These are phyloP conservation scores for Colletotrichum navitas DNA, from an alignment of 2,329 filamentous ascomycete genomes.

Conservation along the genomic window DNA sequence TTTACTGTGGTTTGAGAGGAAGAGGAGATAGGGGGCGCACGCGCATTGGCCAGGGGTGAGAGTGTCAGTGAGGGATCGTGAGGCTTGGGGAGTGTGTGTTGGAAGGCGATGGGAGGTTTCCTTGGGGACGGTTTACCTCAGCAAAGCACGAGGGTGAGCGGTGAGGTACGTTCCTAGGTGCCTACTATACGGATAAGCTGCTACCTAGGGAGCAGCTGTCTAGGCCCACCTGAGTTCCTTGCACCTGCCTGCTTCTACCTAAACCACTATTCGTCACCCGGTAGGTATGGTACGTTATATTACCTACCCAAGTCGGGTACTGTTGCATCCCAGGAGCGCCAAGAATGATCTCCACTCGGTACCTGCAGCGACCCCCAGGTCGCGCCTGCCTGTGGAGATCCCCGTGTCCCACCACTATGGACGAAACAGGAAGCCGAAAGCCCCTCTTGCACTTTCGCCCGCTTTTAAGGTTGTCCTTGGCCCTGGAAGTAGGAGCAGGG, in stretches of 20 bases:
- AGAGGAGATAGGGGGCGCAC: neutral
- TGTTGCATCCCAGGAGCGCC: slow-evolving; percentile 1
- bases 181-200: no score
- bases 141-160: neutral
- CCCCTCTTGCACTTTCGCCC: slow-evolving; percentile 14
- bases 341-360: slow-evolving; percentile 20
- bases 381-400: slow-evolving; percentile 20
- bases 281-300: no score
- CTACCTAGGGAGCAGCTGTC: no score
- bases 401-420: neutral
- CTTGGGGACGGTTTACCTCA: slow-evolving; percentile 4
- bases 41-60: neutral
- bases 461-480: slow-evolving; percentile 39
- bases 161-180: no score
- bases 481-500: slow-evolving; percentile 24
- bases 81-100: neutral
- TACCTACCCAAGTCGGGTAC: no score
- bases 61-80: neutral
- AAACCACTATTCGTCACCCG: no score
- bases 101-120: neutral
- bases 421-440: slow-evolving; percentile 11
- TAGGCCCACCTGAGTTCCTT: neutral
- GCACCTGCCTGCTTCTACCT: neutral
- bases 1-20: slow-evolving; percentile 29
- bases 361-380: slow-evolving; percentile 35